Evolutionary conservation across 148 eudicot species (phyloP).

Genomic region (Suaeda aralocaspica): DNA sequence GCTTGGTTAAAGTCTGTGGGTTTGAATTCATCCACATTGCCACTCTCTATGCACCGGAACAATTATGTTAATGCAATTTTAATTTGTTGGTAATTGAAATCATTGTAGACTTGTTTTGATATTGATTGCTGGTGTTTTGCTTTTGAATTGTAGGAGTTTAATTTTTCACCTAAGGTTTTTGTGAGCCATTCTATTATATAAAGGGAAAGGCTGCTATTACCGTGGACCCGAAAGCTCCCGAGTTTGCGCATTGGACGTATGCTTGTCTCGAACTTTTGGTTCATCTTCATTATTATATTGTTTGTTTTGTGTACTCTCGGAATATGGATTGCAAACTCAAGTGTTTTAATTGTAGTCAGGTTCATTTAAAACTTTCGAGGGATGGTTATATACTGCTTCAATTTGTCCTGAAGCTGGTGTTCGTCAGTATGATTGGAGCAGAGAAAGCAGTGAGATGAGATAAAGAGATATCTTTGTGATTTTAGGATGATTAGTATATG

Average conservation of each 20-base stretch:
- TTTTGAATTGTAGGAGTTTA: constrained; percentile 37
- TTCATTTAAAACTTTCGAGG: constrained; percentile 65
- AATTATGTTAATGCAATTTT: constrained; percentile 1
- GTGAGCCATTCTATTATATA: constrained; percentile 84
- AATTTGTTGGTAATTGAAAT: background rate
- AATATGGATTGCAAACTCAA: background rate
- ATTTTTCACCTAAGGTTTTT: constrained; percentile 51
- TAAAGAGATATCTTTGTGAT: too few relatives aligned
- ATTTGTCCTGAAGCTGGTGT: constrained; percentile 90
- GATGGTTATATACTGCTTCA: constrained; percentile 83
- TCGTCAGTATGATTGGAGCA: constrained; percentile 93
- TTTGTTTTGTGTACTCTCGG: background rate
- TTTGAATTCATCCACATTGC: too few relatives aligned
- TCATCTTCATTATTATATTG: constrained; percentile 12
- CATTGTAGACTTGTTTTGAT: background rate
- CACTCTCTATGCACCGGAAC: too few relatives aligned
- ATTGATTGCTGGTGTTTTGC: constrained; percentile 3
- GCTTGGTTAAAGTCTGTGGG: too few relatives aligned
- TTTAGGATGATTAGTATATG: background rate
- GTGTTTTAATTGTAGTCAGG: constrained; percentile 57
- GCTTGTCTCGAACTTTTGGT: constrained; percentile 16
- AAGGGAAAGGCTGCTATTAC: constrained; percentile 93
- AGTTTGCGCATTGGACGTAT: constrained; percentile 74
- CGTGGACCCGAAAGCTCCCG: constrained; percentile 77
- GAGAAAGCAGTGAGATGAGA: constrained; percentile 65